Evolutionary conservation across 352 stramenopile species (phyloP).

Genomic region (Globisporangium mamillatum): DNA sequence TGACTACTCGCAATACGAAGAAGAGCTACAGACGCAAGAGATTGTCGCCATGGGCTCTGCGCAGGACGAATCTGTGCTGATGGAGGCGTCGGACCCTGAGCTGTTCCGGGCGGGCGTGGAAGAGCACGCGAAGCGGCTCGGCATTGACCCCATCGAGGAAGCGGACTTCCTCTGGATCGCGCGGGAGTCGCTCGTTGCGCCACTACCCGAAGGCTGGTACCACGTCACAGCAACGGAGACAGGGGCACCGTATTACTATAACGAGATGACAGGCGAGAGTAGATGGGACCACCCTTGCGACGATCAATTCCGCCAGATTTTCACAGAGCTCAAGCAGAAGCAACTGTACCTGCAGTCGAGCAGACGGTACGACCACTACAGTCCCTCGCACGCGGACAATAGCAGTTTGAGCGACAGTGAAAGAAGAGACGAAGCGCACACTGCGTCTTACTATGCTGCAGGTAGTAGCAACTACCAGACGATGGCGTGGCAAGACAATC

Average conservation of each 20-base stretch:
- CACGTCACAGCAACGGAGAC: conserved; percentile 59
- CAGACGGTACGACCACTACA: conserved; percentile 16
- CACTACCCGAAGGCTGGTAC: conserved; percentile 67
- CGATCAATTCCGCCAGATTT: conserved; percentile 62
- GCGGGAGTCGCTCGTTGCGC: conserved; percentile 68
- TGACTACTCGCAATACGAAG: background rate
- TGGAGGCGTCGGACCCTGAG: conserved; percentile 60
- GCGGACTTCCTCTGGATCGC: conserved; percentile 71
- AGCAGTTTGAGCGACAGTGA: background rate
- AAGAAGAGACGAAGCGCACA: background rate
- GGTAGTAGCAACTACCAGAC: conserved; percentile 8
- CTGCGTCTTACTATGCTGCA: conserved; percentile 13
- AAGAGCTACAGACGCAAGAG: background rate
- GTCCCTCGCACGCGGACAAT: background rate
- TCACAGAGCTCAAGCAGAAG: conserved; percentile 40
- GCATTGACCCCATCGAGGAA: conserved; percentile 58
- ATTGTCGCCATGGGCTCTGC: background rate
- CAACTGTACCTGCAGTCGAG: conserved; percentile 2
- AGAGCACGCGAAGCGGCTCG: conserved; percentile 66
- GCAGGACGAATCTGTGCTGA: conserved; percentile 42
- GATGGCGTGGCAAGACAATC: conserved; percentile 16
- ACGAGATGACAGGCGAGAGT: conserved; percentile 69
- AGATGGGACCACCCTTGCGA: conserved; percentile 82
- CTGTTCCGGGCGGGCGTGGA: conserved; percentile 74
- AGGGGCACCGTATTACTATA: conserved; percentile 79